These are phyloP conservation scores for Sugiyamaella novakii DNA, from an alignment of 1,139 yeast genomes.

Conservation along the genomic window DNA sequence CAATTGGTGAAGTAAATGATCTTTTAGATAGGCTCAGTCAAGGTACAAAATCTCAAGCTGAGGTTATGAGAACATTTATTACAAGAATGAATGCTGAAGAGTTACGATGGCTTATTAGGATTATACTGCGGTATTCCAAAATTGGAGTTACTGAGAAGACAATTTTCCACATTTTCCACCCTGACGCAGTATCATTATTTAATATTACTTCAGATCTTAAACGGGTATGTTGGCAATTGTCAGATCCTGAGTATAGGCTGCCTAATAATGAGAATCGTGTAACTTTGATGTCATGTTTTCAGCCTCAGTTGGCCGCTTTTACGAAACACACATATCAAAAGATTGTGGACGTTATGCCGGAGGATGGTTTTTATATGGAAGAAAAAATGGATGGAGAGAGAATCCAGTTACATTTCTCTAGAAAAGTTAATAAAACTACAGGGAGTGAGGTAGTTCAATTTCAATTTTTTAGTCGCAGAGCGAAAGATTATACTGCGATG, in stretches of 20 bases:
- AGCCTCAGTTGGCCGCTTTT: conserved; percentile 69
- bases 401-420: conserved; percentile 65
- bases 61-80: conserved; percentile 53
- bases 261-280: conserved; percentile 27
- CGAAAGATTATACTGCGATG: conserved; percentile 69
- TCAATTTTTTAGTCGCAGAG: conserved; percentile 67
- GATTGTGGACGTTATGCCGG: conserved; percentile 49
- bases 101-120: conserved; percentile 68
- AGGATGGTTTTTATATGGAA: conserved; percentile 65
- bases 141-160: conserved; percentile 62
- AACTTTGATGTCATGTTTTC: conserved; percentile 50
- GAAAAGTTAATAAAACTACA: not conserved
- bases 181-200: conserved; percentile 68
- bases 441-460: conserved; percentile 46
- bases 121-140: conserved; percentile 55
- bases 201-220: conserved; percentile 69
- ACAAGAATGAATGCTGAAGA: conserved; percentile 64
- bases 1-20: conserved; percentile 61
- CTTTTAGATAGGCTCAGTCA: conserved; percentile 54
- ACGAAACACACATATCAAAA: conserved; percentile 52
- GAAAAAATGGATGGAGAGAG: conserved; percentile 96
- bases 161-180: conserved; percentile 75
- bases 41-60: conserved; percentile 39
- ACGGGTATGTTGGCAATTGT: conserved; percentile 60
- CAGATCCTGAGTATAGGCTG: conserved; percentile 41